Evolutionary conservation across 2,329 filamentous ascomycete genomes (phyloP).

Genomic region (Talaromyces sp.): DNA sequence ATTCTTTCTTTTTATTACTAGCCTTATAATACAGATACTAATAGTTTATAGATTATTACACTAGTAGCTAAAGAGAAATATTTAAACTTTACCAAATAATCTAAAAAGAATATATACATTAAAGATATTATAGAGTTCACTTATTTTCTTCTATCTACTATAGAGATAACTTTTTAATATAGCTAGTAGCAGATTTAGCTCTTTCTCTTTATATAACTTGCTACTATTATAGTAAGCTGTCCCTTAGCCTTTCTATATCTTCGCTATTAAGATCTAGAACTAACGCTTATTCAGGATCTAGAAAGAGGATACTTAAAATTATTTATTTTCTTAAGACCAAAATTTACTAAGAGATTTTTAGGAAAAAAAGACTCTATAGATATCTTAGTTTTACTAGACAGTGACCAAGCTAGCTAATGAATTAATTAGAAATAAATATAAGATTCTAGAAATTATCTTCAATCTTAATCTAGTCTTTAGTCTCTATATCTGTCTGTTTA

Average conservation of each 20-base stretch:
- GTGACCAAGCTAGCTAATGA: no score
- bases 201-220: constrained; percentile 18
- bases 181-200: constrained; percentile 22
- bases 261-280: constrained; percentile 14
- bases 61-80: constrained; percentile 21
- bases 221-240: constrained; percentile 16
- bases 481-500: constrained; percentile 22
- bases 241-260: constrained; percentile 15
- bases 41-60: constrained; percentile 21
- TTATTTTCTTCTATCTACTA: constrained; percentile 23
- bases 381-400: no score
- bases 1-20: not conserved
- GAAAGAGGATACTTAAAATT: constrained; percentile 10
- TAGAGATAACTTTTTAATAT: constrained; percentile 25
- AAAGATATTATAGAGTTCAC: constrained; percentile 28
- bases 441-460: constrained; percentile 27
- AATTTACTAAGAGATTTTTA: constrained; percentile 16
- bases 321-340: constrained; percentile 14
- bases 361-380: constrained; percentile 13
- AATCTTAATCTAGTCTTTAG: constrained; percentile 29
- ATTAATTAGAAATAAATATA: constrained; percentile 1
- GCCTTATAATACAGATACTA: constrained; percentile 5
- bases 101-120: constrained; percentile 27
- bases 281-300: constrained; percentile 17
- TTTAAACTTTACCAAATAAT: constrained; percentile 15